phyloP scores from a whole-genome alignment of 768 basidiomycete genomes.

The Pleurotus cornucopiae region DNA sequence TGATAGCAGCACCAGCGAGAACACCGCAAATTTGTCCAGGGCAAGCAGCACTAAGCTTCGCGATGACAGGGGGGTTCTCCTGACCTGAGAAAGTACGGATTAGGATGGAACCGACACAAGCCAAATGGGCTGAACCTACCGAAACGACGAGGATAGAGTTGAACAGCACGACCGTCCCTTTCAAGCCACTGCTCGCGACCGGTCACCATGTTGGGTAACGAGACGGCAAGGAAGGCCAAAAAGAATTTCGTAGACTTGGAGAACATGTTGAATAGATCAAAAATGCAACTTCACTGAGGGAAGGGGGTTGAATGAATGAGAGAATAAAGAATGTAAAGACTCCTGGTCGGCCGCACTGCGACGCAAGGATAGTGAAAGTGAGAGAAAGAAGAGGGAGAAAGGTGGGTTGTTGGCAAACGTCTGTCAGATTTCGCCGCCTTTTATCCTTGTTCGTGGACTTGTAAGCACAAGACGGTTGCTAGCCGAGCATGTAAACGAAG shows the following conservation, averaged over 20 bases:
- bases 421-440: background rate
- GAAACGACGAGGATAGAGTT: constrained; percentile 50
- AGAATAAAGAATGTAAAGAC: constrained; percentile 6
- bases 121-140: constrained; percentile 13
- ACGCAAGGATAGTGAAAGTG: background rate
- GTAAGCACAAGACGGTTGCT: background rate
- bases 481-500: background rate
- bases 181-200: constrained; percentile 46
- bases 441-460: background rate
- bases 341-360: constrained; percentile 8
- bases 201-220: constrained; percentile 19
- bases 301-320: constrained; percentile 9
- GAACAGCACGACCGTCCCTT: constrained; percentile 38
- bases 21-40: constrained; percentile 43
- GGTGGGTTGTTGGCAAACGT: background rate
- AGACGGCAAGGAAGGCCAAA: constrained; percentile 17
- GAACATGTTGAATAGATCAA: constrained; percentile 17
- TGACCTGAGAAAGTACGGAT: constrained; percentile 19
- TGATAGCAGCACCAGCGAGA: constrained; percentile 47
- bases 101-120: background rate
- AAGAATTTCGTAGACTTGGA: constrained; percentile 15
- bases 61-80: constrained; percentile 43
- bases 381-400: background rate
- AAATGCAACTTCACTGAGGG: constrained; percentile 9
- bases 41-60: constrained; percentile 44